Conservation (phyloP, 768 basidiomycete genomes). For the Naganishia vishniacii region DNA sequence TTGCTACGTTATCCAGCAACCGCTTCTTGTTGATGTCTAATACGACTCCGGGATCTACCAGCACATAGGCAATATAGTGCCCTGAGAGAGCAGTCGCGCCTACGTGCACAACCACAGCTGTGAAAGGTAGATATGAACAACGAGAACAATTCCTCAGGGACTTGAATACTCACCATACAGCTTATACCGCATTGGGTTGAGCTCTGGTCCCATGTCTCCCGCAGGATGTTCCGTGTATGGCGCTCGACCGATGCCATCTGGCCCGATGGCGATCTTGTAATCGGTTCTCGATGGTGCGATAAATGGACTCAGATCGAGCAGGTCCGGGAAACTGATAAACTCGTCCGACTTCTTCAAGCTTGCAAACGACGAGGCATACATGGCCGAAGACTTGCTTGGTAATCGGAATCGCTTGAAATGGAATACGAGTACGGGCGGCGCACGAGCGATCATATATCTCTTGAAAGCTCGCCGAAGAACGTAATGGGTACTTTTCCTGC, state of each 20-base stretch:
- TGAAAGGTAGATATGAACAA: background rate
- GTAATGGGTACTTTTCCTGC: constrained; percentile 55
- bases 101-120: constrained; percentile 47
- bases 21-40: constrained; percentile 28
- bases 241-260: constrained; percentile 31
- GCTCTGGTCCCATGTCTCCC: constrained; percentile 37
- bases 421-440: constrained; percentile 79
- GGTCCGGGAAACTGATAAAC: constrained; percentile 81
- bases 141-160: background rate
- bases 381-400: constrained; percentile 53
- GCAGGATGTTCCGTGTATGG: constrained; percentile 45
- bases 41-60: constrained; percentile 44
- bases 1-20: background rate
- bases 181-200: constrained; percentile 45
- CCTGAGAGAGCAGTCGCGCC: constrained; percentile 62
- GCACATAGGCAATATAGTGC: constrained; percentile 76
- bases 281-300: constrained; percentile 61
- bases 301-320: constrained; percentile 77
- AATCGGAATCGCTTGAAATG: constrained; percentile 95
- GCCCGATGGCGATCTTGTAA: constrained; percentile 41
- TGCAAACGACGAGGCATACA: constrained; percentile 39
- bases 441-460: constrained; percentile 75
- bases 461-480: constrained; percentile 83
- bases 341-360: constrained; percentile 63
- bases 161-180: constrained; percentile 31